A percentile compares a stretch with the other conserved stretches of the same genome.
Conservation (phyloP, 345 rosid genomes). For the Eucalyptus cloeziana region DNA sequence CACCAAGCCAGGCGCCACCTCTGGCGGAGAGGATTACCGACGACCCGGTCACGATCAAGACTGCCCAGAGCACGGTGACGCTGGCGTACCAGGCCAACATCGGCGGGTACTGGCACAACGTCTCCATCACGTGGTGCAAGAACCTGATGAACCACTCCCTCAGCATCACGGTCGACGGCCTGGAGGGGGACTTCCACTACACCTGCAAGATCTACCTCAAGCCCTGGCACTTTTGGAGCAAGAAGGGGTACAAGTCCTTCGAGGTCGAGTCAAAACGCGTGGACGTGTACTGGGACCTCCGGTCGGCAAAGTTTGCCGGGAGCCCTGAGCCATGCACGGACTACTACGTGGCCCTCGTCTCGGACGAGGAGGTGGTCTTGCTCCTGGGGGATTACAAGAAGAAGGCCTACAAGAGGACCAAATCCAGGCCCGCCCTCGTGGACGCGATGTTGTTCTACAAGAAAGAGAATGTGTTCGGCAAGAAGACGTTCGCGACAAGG, state of each 20-base stretch:
- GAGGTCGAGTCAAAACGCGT: slow-evolving; percentile 55
- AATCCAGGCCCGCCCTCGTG: slow-evolving; percentile 62
- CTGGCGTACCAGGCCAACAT: slow-evolving; percentile 61
- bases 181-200: slow-evolving; percentile 42
- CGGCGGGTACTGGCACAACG: slow-evolving; percentile 50
- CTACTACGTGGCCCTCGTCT: slow-evolving; percentile 71
- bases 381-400: slow-evolving; percentile 75
- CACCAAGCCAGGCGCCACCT: neutral
- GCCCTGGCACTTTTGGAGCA: slow-evolving; percentile 93
- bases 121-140: slow-evolving; percentile 60
- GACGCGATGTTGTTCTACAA: slow-evolving; percentile 53
- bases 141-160: slow-evolving; percentile 70
- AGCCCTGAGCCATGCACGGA: slow-evolving; percentile 75
- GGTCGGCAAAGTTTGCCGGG: slow-evolving; percentile 60
- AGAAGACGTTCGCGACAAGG: slow-evolving; percentile 63
- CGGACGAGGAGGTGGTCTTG: slow-evolving; percentile 79
- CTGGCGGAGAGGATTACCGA: slow-evolving; percentile 38
- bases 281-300: slow-evolving; percentile 77
- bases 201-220: slow-evolving; percentile 65
- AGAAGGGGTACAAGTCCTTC: slow-evolving; percentile 61
- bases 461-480: slow-evolving; percentile 76
- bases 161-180: slow-evolving; percentile 42
- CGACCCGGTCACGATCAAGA: slow-evolving; percentile 26
- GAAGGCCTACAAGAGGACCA: slow-evolving; percentile 78
- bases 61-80: slow-evolving; percentile 70